These are phyloP conservation scores for Amylostereum chailletii DNA, from an alignment of 1,284 basidiomycete species.

Conservation along the genomic window DNA sequence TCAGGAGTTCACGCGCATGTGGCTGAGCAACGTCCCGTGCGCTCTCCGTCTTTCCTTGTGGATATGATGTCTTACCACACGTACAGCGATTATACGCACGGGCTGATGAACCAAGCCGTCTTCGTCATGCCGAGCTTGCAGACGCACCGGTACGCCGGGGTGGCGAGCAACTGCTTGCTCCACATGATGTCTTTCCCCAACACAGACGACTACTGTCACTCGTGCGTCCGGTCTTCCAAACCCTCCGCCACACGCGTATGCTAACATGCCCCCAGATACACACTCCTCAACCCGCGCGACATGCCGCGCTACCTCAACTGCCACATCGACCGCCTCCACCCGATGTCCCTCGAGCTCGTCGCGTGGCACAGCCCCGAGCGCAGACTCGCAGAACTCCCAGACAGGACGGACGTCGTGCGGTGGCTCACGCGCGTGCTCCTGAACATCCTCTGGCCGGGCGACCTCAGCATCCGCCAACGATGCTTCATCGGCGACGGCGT, in stretches of 20 bases:
- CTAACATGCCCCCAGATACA: constrained; percentile 17
- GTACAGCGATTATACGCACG: constrained; percentile 25
- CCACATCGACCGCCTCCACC: constrained; percentile 12
- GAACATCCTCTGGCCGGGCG: constrained; percentile 24
- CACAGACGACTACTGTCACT: constrained; percentile 21
- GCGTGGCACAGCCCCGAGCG: constrained; percentile 15
- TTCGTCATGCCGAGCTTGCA: constrained; percentile 20
- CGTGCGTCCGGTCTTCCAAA: constrained; percentile 12
- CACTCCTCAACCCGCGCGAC: constrained; percentile 19
- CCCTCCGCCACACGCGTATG: neutral
- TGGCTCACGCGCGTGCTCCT: constrained; percentile 33
- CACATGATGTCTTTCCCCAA: constrained; percentile 18
- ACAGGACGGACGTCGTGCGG: constrained; percentile 21
- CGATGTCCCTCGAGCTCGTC: constrained; percentile 15
- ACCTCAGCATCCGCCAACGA: constrained; percentile 15
- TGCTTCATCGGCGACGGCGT: constrained; percentile 16
- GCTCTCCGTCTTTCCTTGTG: neutral
- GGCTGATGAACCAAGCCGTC: constrained; percentile 20
- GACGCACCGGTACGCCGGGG: constrained; percentile 14
- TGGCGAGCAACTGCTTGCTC: constrained; percentile 22
- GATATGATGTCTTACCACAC: neutral
- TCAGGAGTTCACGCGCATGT: constrained; percentile 20
- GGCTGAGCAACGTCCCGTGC: constrained; percentile 22
- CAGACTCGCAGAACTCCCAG: constrained; percentile 21
- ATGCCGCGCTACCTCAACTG: constrained; percentile 22